These are phyloP conservation scores for Hapsidospora chrysogenum DNA, from an alignment of 495 filamentous ascomycete genomes.

Conservation along the genomic window DNA sequence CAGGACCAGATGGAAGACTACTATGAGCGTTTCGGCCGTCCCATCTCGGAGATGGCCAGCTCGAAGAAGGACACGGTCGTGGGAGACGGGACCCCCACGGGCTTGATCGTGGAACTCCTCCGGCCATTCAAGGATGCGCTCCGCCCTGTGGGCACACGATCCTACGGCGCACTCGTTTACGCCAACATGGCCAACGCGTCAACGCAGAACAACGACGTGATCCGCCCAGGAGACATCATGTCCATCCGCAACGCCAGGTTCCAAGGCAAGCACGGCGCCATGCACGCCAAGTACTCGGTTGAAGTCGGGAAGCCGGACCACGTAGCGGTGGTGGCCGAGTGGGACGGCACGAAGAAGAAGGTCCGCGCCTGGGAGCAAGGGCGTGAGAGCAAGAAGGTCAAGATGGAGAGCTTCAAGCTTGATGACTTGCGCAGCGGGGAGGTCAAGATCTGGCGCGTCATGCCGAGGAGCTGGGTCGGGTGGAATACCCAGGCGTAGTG, in stretches of 20 bases:
- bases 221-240: slow-evolving; percentile 83
- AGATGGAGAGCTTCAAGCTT: slow-evolving; percentile 82
- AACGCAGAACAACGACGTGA: slow-evolving; percentile 81
- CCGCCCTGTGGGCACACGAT: slow-evolving; percentile 64
- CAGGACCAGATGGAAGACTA: slow-evolving; percentile 87
- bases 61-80: slow-evolving; percentile 62
- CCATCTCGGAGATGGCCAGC: slow-evolving; percentile 50
- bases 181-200: slow-evolving; percentile 87
- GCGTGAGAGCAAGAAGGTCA: slow-evolving; percentile 84
- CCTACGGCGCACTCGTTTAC: slow-evolving; percentile 86
- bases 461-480: slow-evolving; percentile 81
- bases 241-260: slow-evolving; percentile 89
- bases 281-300: slow-evolving; percentile 82
- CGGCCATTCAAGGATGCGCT: slow-evolving; percentile 56
- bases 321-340: slow-evolving; percentile 91
- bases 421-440: slow-evolving; percentile 86
- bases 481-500: slow-evolving; percentile 39
- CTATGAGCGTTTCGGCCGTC: slow-evolving; percentile 57
- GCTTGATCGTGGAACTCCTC: slow-evolving; percentile 64
- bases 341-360: slow-evolving; percentile 98
- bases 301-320: slow-evolving; percentile 91
- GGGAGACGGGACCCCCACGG: slow-evolving; percentile 65
- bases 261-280: slow-evolving; percentile 84
- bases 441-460: slow-evolving; percentile 94
- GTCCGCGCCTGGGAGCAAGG: slow-evolving; percentile 92